Percentiles rank a stretch among this genome's conserved stretches.
phyloP scores from a whole-genome alignment of 2,329 filamentous ascomycete genomes.

The Aspergillus candidus region DNA sequence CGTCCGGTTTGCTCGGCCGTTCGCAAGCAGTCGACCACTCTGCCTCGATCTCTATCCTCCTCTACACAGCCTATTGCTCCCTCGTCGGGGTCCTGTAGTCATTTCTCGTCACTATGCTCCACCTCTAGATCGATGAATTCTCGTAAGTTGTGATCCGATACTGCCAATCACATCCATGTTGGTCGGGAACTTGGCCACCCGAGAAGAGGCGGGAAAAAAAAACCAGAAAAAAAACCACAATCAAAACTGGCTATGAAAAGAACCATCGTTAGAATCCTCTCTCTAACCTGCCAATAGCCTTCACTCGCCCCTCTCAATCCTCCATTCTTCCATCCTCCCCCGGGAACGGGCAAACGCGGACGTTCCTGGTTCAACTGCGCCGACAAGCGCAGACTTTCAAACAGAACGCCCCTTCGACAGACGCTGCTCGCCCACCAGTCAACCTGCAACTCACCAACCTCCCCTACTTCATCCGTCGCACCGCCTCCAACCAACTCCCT shows the following conservation, averaged over 20 bases:
- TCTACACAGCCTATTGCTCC: slow-evolving; percentile 23
- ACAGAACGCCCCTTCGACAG: slow-evolving; percentile 18
- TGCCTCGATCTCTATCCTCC: slow-evolving; percentile 23
- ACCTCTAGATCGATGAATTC: slow-evolving; percentile 20
- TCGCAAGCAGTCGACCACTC: slow-evolving; percentile 29
- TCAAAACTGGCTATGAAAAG: too few species aligned
- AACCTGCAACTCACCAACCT: slow-evolving; percentile 40
- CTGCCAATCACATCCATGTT: slow-evolving; percentile 5
- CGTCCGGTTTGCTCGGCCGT: slow-evolving; percentile 27
- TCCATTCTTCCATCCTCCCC: slow-evolving; percentile 13
- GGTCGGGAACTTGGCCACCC: background rate
- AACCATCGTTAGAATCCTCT: too few species aligned
- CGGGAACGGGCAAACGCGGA: slow-evolving; percentile 26
- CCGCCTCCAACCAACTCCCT: slow-evolving; percentile 62
- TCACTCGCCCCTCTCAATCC: slow-evolving; percentile 11
- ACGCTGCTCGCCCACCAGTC: slow-evolving; percentile 28
- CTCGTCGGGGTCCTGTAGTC: slow-evolving; percentile 25
- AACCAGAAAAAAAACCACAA: background rate
- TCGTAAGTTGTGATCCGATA: slow-evolving; percentile 23
- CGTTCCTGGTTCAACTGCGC: slow-evolving; percentile 33
- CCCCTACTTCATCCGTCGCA: slow-evolving; percentile 68
- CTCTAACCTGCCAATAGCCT: too few species aligned
- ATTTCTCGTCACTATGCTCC: slow-evolving; percentile 25
- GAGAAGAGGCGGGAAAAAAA: background rate
- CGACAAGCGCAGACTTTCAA: slow-evolving; percentile 32